Base-by-base conservation (phyloP, 305 asterid species). In the Fraxinus sp. region DNA sequence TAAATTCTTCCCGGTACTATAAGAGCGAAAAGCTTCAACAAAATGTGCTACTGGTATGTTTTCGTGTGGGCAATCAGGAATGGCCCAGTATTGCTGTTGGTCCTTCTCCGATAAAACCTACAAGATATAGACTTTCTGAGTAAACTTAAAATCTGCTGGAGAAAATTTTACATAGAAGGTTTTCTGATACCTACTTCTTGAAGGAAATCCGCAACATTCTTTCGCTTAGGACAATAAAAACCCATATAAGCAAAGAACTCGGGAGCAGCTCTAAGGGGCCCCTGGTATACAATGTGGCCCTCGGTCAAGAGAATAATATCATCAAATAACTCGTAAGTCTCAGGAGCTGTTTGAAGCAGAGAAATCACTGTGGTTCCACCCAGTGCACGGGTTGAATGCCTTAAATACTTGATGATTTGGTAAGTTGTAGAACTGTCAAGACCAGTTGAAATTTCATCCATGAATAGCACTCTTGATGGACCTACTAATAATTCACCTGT, bases 401-500 rank as follows among this genome's bases (percentile, higher is more conserved):
- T 86, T 49, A 95, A 94, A 86, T 93, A 95, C 84, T 93, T 92
- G 84, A 96, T 83, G 85, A 96, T 92, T 85, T 93, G 94, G 89
- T 88, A 92, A 24, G 99, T 94, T 36, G 98, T 96, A 71, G 98
- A 90, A 89, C 98, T 96, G 87, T 96, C 99, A 81, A 96, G 97
- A 75, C 99, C 98, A 79, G 88, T 96, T 77, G 99, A 96, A 85
- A 96, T 93, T 85, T 96, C 99, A 89, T 96, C 99, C 99, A 96
- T 92, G 88, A 93, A 90, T 59, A 93, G 86, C 84, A 91, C 97
- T 87, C 97, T 90, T 78, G 97, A 85, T 66, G 99, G 98, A 43
- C 97, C 96, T 82, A 91, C 94, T 77, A 96, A 84, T 78, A 96
- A 85, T 85, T 96, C 99, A 77, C 99, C 99, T 95, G 90, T 59